Conservation (phyloP, 2,329 filamentous ascomycete species). For the Beauveria caledonica region DNA sequence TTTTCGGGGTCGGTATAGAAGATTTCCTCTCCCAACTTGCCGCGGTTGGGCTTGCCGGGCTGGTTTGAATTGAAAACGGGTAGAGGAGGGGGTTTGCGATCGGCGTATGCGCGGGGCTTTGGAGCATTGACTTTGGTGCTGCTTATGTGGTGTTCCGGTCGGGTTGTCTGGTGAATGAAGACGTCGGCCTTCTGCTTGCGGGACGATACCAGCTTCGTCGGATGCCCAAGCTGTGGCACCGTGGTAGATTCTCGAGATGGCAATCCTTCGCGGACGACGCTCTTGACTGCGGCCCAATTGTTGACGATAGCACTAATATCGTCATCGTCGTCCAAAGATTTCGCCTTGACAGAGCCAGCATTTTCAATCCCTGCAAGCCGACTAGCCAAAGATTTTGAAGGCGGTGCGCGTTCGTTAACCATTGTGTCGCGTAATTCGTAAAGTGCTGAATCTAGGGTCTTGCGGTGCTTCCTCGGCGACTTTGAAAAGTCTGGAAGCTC, state of each 20-base stretch:
- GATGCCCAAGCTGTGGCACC: slow-evolving; percentile 29
- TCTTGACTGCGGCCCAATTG: slow-evolving; percentile 21
- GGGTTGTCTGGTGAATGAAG: slow-evolving; percentile 45
- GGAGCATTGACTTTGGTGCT: slow-evolving; percentile 39
- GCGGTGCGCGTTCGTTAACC: slow-evolving; percentile 40
- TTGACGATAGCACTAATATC: slow-evolving; percentile 24
- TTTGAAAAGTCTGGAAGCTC: slow-evolving; percentile 17
- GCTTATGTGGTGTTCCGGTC: slow-evolving; percentile 49
- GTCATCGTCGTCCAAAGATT: slow-evolving; percentile 20
- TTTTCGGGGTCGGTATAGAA: slow-evolving; percentile 64
- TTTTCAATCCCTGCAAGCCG: slow-evolving; percentile 21
- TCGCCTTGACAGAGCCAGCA: slow-evolving; percentile 1
- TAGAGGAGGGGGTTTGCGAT: slow-evolving; percentile 38
- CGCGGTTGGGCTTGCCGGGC: slow-evolving; percentile 9
- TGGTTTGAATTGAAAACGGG: slow-evolving; percentile 40
- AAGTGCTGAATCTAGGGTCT: slow-evolving; percentile 13
- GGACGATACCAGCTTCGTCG: slow-evolving; percentile 37
- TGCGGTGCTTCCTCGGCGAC: slow-evolving; percentile 9
- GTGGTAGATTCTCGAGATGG: slow-evolving; percentile 15
- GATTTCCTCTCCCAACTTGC: slow-evolving; percentile 32
- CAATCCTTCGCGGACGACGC: slow-evolving; percentile 15
- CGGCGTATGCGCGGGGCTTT: slow-evolving; percentile 36
- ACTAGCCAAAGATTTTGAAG: slow-evolving; percentile 32
- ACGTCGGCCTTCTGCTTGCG: slow-evolving; percentile 48
- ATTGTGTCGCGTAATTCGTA: slow-evolving; percentile 23